Evolutionary conservation across 768 basidiomycete genomes (phyloP), one percentile per base, ranked within the genome.

Genomic region (Calvatia gigantea): DNA sequence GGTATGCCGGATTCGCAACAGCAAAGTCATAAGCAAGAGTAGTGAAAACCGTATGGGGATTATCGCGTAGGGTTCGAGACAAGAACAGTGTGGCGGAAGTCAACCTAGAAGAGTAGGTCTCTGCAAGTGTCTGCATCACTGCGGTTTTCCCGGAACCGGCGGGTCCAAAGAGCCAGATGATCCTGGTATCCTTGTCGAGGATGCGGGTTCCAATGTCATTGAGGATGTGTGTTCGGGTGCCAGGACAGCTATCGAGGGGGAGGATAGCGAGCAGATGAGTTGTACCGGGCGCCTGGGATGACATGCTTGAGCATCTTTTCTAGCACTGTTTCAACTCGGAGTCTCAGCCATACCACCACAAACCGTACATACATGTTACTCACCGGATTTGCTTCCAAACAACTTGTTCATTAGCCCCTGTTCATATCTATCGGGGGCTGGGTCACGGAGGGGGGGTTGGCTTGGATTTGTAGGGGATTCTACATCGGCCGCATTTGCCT

Each of bases 261-360:
- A 2, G 41, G 41, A 21, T 42, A 19, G 25, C 41, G 41, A 42
- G 17, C 41, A 4, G 41, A 7, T 0, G 41, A 42, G 19, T 42
- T 21, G 41, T 42, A 21, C 5, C 19, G 17, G 3, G 41, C 41
- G 3, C 41, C 23, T 11, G 19, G 41, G 19, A 42, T 42, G 7
- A 42, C 19, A 42, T 42, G 19, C 23, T 17, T 2, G 6, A 25
- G 41, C 41, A 42, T 42, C 5, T 37, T n/a, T n/a, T 37, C 17
- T 12, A 45, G 27, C 23, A 21, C 43, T 59, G 31, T 29, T 27
- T 29, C 35, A 33, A 25, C 44, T 44, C 46, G 83, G 81, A 59
- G 84, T 85, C 5, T 37, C 35, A 37, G 17, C 17, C 14, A 37
- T 6, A n/a, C 35, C 0, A 7, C 14, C 12, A 37, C 35, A n/a